Percentiles rank a stretch among this genome's conserved stretches.
phyloP scores from a whole-genome alignment of 257 asterid species.

The Marsdenia floribunda region DNA sequence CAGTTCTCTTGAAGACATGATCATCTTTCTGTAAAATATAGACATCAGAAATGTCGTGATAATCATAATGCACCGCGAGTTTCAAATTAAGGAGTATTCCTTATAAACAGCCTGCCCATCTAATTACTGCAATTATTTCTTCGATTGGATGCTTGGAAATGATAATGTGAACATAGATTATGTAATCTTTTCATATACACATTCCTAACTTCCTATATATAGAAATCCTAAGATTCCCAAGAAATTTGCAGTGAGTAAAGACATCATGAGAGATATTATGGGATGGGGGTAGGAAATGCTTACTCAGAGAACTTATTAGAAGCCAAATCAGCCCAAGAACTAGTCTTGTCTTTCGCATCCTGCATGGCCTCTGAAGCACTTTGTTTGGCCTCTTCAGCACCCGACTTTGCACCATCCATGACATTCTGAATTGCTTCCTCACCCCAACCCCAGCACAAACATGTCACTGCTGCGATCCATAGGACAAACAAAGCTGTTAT shows the following conservation, averaged over 20 bases:
- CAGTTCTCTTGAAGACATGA: too few relatives aligned
- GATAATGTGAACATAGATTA: neutral
- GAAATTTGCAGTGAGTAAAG: too few relatives aligned
- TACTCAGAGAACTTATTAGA: conserved; percentile 39
- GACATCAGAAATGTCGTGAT: too few relatives aligned
- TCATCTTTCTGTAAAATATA: too few relatives aligned
- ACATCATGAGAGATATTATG: too few relatives aligned
- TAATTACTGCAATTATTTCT: neutral
- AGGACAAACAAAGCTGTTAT: conserved; percentile 7
- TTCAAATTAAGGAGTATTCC: too few relatives aligned
- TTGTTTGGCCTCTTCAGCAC: conserved; percentile 12
- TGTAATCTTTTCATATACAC: neutral
- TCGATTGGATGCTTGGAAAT: neutral
- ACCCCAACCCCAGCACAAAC: conserved; percentile 15
- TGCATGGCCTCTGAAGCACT: conserved; percentile 14
- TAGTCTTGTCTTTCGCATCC: conserved; percentile 26
- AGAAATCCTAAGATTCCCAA: neutral
- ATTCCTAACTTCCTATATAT: neutral
- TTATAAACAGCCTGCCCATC: too few relatives aligned
- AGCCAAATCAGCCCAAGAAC: conserved; percentile 49
- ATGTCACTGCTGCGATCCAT: conserved; percentile 9
- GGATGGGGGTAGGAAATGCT: neutral
- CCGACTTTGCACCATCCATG: conserved; percentile 10
- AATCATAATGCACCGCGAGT: too few relatives aligned
- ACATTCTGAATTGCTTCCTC: conserved; percentile 19